Conservation (phyloP, 2,329 filamentous ascomycete species). For the Verticillium dahliae region DNA sequence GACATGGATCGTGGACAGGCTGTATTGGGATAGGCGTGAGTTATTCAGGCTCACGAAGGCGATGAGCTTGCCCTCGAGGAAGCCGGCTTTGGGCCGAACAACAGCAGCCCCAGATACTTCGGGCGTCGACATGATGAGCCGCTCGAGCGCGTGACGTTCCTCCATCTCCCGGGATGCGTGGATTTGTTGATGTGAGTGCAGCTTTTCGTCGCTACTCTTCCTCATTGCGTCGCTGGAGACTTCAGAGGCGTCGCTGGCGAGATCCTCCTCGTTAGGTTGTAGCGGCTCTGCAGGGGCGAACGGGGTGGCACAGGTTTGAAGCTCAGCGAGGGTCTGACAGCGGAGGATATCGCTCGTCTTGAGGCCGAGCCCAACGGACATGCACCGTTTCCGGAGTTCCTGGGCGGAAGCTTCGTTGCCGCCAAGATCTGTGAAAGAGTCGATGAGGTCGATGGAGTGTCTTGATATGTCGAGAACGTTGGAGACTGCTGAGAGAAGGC, state of each 20-base stretch:
- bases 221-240: background rate
- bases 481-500: constrained; percentile 25
- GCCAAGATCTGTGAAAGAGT: constrained; percentile 38
- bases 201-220: background rate
- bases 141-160: constrained; percentile 17
- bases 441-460: constrained; percentile 24
- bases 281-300: background rate
- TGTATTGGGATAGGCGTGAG: constrained; percentile 15
- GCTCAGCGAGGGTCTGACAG: constrained; percentile 36
- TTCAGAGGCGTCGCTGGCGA: constrained; percentile 4
- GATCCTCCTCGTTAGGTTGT: constrained; percentile 1
- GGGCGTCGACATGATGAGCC: constrained; percentile 30
- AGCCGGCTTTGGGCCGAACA: constrained; percentile 40
- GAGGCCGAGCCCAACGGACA: constrained; percentile 26
- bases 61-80: constrained; percentile 42
- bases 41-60: constrained; percentile 36
- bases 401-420: constrained; percentile 28
- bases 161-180: constrained; percentile 2
- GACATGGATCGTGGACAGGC: constrained; percentile 24
- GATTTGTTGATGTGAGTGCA: background rate
- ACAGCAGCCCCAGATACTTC: constrained; percentile 34
- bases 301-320: constrained; percentile 33
- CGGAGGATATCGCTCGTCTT: constrained; percentile 32
- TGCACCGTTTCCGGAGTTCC: constrained; percentile 24
- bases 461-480: constrained; percentile 26